Evolutionary conservation across 75 land plant species (phyloP), one percentile per base, ranked within the genome.

Genomic region (Cupressus sempervirens): DNA sequence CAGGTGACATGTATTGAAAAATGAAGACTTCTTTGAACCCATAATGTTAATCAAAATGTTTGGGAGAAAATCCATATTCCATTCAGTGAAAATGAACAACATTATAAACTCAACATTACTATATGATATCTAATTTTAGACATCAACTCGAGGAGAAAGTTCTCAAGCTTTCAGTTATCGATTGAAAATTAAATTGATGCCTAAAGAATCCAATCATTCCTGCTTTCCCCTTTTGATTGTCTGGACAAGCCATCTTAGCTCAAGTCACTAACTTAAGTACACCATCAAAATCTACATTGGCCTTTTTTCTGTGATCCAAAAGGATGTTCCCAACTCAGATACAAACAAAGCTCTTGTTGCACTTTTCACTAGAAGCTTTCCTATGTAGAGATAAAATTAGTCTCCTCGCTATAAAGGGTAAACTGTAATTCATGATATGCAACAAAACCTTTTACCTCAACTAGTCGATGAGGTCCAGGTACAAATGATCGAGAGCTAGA

Each of bases 1-100:
- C 43, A 43, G 3, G 45, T 43, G 50, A n/a, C 3, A 79, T 45
- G 50, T 26, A 79, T n/a, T 43, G n/a, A 26, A n/a, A 79, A 15
- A 79, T 10, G 81, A 45, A 45, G 81, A 79, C 23, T 15, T 26
- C 81, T 79, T 26, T 79, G 30, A 79, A 79, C 81, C n/a, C 12
- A 45, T 79, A 79, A 35, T 8, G n/a, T 41, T 29, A 79, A 1
- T 3, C 30, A 41, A 26, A 79, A 79, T 45, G 30, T 79, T 45
- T 23, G 38, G 29, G 30, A 13, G 46, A 79, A 40, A 79, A 7
- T 26, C 50, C 81, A 23, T 41, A 45, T 79, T 29, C 9, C 14
- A 43, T 41, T 13, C 26, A 20, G n/a, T 10, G 23, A 43, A 79
- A 35, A 79, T 26, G 81, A 45, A 79, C 48, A 76, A 1, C 41